phyloP scores from a whole-genome alignment of 2,329 filamentous ascomycete genomes.

The Botrytis hyacinthi region DNA sequence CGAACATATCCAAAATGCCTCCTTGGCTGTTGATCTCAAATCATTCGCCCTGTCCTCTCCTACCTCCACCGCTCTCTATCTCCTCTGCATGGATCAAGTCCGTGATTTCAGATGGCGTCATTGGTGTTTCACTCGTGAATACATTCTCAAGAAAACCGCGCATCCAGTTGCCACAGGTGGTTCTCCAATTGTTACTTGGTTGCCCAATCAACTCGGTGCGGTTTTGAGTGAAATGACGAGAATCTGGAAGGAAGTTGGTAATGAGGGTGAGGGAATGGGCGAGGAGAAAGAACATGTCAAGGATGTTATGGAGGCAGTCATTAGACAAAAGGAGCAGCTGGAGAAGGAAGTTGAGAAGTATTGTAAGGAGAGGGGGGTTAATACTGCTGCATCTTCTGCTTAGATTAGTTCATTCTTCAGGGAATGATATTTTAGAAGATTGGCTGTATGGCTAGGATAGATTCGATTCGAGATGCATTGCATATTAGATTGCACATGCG shows the following conservation, averaged over 20 bases:
- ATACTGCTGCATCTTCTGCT: neutral
- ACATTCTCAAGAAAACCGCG: slow-evolving; percentile 73
- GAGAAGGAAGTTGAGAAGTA: slow-evolving; percentile 74
- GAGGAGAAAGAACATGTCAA: slow-evolving; percentile 56
- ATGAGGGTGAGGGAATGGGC: slow-evolving; percentile 29
- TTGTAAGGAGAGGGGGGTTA: slow-evolving; percentile 55
- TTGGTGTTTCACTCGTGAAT: slow-evolving; percentile 83
- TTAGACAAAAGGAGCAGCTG: slow-evolving; percentile 62
- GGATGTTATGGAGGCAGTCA: slow-evolving; percentile 66
- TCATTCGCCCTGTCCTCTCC: slow-evolving; percentile 54
- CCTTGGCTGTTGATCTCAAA: slow-evolving; percentile 52
- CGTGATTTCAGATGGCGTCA: slow-evolving; percentile 81
- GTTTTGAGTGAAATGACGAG: slow-evolving; percentile 69
- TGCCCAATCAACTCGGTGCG: slow-evolving; percentile 76
- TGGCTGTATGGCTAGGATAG: neutral
- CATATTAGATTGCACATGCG: neutral
- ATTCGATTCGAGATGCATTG: neutral
- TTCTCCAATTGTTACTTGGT: slow-evolving; percentile 79
- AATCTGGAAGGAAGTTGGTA: slow-evolving; percentile 44
- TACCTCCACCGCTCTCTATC: slow-evolving; percentile 61
- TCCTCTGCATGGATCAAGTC: slow-evolving; percentile 69
- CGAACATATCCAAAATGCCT: slow-evolving; percentile 59
- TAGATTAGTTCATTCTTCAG: neutral
- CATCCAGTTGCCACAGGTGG: slow-evolving; percentile 80
- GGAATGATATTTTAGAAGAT: neutral